Percentiles rank a stretch among this genome's conserved stretches.
Evolutionary conservation across 371 early-diverging fungal genomes (phyloP).

Genomic region (Chytridiales sp.): DNA sequence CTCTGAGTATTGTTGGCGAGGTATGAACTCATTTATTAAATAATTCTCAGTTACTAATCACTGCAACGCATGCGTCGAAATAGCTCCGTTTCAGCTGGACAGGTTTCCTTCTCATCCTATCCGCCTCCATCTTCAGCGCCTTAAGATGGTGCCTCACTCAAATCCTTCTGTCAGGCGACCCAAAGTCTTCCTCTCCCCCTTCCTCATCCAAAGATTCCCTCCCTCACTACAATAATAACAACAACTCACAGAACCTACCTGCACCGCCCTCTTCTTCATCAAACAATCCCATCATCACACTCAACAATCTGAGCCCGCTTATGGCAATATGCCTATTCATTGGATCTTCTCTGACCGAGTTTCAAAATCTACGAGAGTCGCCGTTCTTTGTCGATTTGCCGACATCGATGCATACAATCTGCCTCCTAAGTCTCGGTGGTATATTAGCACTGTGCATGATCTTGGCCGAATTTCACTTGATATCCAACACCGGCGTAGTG

Average conservation of each 20-base stretch:
- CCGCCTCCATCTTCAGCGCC: conserved; percentile 78
- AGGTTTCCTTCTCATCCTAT: conserved; percentile 65
- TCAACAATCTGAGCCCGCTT: conserved; percentile 55
- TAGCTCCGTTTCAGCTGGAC: conserved; percentile 66
- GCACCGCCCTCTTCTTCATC: no score
- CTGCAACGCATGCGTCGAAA: conserved; percentile 23
- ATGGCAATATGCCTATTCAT: conserved; percentile 65
- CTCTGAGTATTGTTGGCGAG: conserved; percentile 70
- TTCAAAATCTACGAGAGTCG: conserved; percentile 13
- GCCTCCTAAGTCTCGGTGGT: conserved; percentile 12
- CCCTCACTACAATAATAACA: no score
- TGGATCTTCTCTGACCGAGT: conserved; percentile 49
- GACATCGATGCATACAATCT: conserved; percentile 1
- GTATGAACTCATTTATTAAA: not conserved
- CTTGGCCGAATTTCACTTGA: conserved; percentile 74
- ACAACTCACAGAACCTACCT: no score
- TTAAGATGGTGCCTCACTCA: conserved; percentile 73
- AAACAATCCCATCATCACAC: conserved; percentile 70
- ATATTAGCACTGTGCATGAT: conserved; percentile 53
- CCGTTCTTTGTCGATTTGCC: conserved; percentile 12
- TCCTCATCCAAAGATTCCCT: not conserved
- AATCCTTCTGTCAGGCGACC: conserved; percentile 56
- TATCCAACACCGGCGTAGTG: conserved; percentile 78
- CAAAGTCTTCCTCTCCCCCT: not conserved
- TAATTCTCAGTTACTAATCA: not conserved